phyloP scores from a whole-genome alignment of 2,329 filamentous ascomycete genomes.

The Cordyceps tenuipes region DNA sequence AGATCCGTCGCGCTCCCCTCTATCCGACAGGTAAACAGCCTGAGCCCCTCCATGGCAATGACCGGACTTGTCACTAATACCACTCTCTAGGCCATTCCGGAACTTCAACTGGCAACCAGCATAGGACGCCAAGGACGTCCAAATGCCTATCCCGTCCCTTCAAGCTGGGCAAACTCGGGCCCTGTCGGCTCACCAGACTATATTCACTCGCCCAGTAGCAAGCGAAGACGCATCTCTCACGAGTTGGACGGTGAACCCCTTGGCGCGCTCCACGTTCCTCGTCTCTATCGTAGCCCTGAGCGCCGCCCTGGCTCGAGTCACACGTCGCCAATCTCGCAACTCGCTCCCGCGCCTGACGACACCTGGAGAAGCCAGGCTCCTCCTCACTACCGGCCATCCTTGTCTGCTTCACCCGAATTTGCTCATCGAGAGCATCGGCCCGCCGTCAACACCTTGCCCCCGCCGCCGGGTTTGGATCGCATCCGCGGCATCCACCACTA shows the following conservation, averaged over 20 bases:
- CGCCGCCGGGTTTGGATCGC: slow-evolving; percentile 29
- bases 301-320: slow-evolving; percentile 23
- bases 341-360: slow-evolving; percentile 1
- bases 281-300: slow-evolving; percentile 34
- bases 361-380: slow-evolving; percentile 8
- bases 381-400: slow-evolving; percentile 13
- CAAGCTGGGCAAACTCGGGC: slow-evolving; percentile 22
- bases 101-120: slow-evolving; percentile 29
- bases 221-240: slow-evolving; percentile 37
- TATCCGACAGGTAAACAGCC: slow-evolving; percentile 39
- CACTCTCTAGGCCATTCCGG: slow-evolving; percentile 35
- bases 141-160: slow-evolving; percentile 26
- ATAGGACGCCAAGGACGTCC: slow-evolving; percentile 24
- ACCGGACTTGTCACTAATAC: slow-evolving; percentile 15
- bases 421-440: slow-evolving; percentile 24
- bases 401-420: slow-evolving; percentile 13
- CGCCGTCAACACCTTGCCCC: slow-evolving; percentile 33
- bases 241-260: slow-evolving; percentile 33
- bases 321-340: slow-evolving; percentile 26
- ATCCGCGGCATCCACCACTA: slow-evolving; percentile 9
- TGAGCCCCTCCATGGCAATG: neutral
- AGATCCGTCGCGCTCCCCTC: slow-evolving; percentile 40
- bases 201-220: slow-evolving; percentile 41
- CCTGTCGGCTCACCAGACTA: slow-evolving; percentile 37
- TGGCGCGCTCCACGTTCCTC: slow-evolving; percentile 36